A percentile compares a stretch with the other conserved stretches of the same genome.
Evolutionary conservation across 805 yeast species (phyloP).

Genomic region (Candida ipomoeae): DNA sequence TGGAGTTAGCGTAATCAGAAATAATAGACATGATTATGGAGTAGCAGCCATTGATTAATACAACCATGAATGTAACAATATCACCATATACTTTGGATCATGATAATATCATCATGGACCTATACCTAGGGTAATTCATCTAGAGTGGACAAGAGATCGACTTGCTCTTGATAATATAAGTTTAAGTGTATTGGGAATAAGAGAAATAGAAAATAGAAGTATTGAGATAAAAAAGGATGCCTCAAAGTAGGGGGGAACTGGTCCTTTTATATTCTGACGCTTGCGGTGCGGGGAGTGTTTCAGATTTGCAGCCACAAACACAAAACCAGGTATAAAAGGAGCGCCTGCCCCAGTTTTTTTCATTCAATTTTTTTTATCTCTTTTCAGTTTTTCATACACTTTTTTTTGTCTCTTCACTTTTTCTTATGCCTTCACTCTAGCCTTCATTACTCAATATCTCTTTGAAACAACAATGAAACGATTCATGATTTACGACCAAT

Average conservation of each 20-base stretch:
- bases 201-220: too few species aligned
- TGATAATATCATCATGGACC: too few species aligned
- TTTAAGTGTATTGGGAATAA: neutral
- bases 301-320: conserved; percentile 1
- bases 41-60: too few species aligned
- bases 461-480: neutral
- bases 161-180: neutral
- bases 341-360: neutral
- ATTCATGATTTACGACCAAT: neutral
- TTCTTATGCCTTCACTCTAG: neutral
- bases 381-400: neutral
- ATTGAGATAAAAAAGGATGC: neutral
- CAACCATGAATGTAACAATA: too few species aligned
- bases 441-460: neutral
- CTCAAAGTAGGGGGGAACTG: neutral
- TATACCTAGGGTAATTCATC: too few species aligned
- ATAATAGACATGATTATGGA: too few species aligned
- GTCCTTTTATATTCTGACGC: neutral
- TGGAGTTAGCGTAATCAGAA: too few species aligned
- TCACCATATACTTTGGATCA: too few species aligned
- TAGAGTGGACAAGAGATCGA: too few species aligned
- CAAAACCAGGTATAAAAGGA: neutral
- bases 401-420: neutral
- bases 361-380: neutral
- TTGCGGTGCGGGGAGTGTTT: neutral